Percentiles rank a stretch among this genome's conserved stretches.
Conservation (phyloP, 2,329 filamentous ascomycete species). For the Scedosporium aurantiacum region DNA sequence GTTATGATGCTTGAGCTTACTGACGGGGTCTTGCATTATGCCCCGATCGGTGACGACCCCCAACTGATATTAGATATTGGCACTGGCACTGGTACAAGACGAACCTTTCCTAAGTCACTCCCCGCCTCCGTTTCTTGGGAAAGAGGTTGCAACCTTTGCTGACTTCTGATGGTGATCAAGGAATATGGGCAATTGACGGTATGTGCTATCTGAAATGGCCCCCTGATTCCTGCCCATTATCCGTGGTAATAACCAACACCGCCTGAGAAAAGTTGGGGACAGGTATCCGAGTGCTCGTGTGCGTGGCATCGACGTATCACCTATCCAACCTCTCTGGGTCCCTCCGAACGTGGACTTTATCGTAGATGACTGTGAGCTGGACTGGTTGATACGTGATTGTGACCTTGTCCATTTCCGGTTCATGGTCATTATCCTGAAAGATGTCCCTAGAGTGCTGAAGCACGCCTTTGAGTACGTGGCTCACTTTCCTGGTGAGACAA, state of each 20-base stretch:
- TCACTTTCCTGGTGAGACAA: background rate
- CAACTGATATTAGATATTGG: constrained; percentile 36
- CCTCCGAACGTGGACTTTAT: constrained; percentile 52
- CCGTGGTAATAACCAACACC: background rate
- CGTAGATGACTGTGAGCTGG: constrained; percentile 49
- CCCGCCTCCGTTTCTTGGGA: background rate
- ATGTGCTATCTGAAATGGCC: background rate
- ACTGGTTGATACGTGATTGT: constrained; percentile 41
- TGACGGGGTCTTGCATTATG: constrained; percentile 26
- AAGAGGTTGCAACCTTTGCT: background rate
- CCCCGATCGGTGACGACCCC: constrained; percentile 27
- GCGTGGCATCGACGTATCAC: constrained; percentile 30
- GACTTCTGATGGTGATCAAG: background rate
- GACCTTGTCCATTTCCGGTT: constrained; percentile 44
- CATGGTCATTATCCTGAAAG: constrained; percentile 38
- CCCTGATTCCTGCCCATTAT: background rate
- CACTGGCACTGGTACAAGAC: constrained; percentile 28
- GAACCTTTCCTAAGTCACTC: background rate
- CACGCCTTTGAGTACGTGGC: constrained; percentile 22
- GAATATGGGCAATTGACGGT: background rate
- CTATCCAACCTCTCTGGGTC: constrained; percentile 36
- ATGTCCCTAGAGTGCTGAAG: constrained; percentile 35
- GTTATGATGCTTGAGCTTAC: constrained; percentile 32
- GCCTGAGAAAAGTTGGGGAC: constrained; percentile 27
- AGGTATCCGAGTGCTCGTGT: constrained; percentile 28